Evolutionary conservation across 1,284 basidiomycete genomes (phyloP).

Genomic region (Microbotryum violaceum): DNA sequence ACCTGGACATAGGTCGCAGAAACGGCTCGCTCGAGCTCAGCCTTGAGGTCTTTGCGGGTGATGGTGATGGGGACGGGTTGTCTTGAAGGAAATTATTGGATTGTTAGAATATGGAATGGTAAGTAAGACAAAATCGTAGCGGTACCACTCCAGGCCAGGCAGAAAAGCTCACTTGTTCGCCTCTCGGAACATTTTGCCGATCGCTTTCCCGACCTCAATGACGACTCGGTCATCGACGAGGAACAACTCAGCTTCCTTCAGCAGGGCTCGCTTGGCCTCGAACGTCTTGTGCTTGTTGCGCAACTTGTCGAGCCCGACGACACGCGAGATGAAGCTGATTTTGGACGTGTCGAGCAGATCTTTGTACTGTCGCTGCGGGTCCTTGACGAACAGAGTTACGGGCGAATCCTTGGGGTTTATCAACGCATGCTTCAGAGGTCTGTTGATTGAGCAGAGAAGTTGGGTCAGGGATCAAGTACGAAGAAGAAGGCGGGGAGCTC

Average conservation of each 20-base stretch:
- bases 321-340: slow-evolving; percentile 80
- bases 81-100: slow-evolving; percentile 45
- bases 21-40: slow-evolving; percentile 81
- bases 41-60: slow-evolving; percentile 75
- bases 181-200: slow-evolving; percentile 85
- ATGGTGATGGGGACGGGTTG: slow-evolving; percentile 88
- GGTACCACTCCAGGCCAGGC: neutral
- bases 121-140: neutral
- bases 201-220: slow-evolving; percentile 72
- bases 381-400: slow-evolving; percentile 87
- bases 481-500: neutral
- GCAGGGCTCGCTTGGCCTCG: slow-evolving; percentile 74
- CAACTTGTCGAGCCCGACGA: slow-evolving; percentile 83
- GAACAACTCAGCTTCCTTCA: slow-evolving; percentile 86
- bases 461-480: neutral
- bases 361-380: slow-evolving; percentile 93
- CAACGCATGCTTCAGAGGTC: slow-evolving; percentile 69
- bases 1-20: slow-evolving; percentile 89
- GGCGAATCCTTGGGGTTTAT: slow-evolving; percentile 68
- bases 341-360: slow-evolving; percentile 69
- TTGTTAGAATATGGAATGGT: neutral
- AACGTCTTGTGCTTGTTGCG: slow-evolving; percentile 89
- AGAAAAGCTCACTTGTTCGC: slow-evolving; percentile 70
- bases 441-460: slow-evolving; percentile 37
- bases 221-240: slow-evolving; percentile 86